Base-by-base conservation (phyloP, 805 yeast species). In the Nakazawaea peltata region DNA sequence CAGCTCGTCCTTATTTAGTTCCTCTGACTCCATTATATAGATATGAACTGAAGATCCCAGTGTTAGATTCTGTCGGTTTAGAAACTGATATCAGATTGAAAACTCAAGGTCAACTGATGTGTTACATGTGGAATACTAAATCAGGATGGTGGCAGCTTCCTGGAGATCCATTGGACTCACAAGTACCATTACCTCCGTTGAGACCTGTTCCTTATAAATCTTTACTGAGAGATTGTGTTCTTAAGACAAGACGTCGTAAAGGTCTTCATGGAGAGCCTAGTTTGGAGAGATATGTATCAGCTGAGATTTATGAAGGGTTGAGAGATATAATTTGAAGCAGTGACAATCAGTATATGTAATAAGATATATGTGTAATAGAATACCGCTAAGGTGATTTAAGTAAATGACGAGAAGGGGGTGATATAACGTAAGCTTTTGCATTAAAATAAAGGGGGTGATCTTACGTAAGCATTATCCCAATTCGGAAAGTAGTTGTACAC, bases 181-280 rank as follows among this genome's bases (percentile, higher is more conserved):
- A 73, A 22, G 71, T 73, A 13, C 60, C 57, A 32, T 67, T 86
- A 26, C 86, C 87, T 4, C 68, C 77, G 28, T 63, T 90, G 51
- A 76, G 75, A 45, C 84, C 95, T 0, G 95, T 92, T 1, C 78
- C 81, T 5, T 57, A 65, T 0, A 61, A 62, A 8, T 76, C 82
- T 2, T 59, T 88, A 39, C 90, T 96, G 1, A 65, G 98, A 39
- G 98, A 92, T 56, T 85, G 87, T 48, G 79, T 86, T 21, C 59
- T 85, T 59, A 92, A 94, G 54, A 86, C 96, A 0, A 69, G 99
- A 53, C 74, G 77, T 47, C 70, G 97, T 47, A 90, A 87, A 52
- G 97, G 97, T 0, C 57, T 90, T 24, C 67, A 75, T 6, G 84
- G 79, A 11, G 94, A 81, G 41, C 84, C 85, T 15, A 65, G 67